These are phyloP conservation scores for Neonectria hederae DNA, from an alignment of 2,329 filamentous ascomycete species.

Conservation along the genomic window DNA sequence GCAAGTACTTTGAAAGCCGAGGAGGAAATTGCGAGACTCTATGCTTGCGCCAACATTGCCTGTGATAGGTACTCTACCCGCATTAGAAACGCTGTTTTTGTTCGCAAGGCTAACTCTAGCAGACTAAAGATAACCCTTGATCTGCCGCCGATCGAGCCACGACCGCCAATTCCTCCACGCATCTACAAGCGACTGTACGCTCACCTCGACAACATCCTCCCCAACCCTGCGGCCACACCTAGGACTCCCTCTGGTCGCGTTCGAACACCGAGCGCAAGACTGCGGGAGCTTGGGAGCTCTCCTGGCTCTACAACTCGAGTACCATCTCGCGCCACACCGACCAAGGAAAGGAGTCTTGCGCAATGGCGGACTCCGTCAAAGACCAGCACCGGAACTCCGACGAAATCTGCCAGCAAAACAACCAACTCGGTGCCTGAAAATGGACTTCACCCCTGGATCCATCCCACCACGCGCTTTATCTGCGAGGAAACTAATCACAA, in stretches of 20 bases:
- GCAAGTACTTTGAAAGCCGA: conserved; percentile 82
- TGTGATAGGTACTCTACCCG: conserved; percentile 74
- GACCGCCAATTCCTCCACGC: conserved; percentile 80
- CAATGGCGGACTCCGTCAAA: conserved; percentile 52
- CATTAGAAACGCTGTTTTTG: not conserved
- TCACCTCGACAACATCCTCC: conserved; percentile 80
- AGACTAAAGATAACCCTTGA: conserved; percentile 81
- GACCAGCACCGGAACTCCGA: conserved; percentile 48
- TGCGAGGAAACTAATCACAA: conserved; percentile 68
- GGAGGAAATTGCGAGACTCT: conserved; percentile 86
- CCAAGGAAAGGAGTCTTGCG: conserved; percentile 56
- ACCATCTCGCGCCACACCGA: conserved; percentile 56
- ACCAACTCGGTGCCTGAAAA: conserved; percentile 42
- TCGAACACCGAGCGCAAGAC: conserved; percentile 49
- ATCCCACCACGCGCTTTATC: conserved; percentile 72
- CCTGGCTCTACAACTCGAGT: conserved; percentile 43
- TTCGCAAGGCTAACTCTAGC: not conserved
- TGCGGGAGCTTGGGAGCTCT: conserved; percentile 40
- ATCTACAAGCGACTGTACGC: conserved; percentile 86
- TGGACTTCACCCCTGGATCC: conserved; percentile 72
- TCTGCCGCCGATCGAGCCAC: conserved; percentile 78
- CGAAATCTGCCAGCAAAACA: conserved; percentile 53
- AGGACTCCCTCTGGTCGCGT: conserved; percentile 42
- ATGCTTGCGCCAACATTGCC: conserved; percentile 88
- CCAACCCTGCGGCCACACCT: conserved; percentile 49